Conservation (phyloP, 768 basidiomycete species). For the Leccinum barrowsii region DNA sequence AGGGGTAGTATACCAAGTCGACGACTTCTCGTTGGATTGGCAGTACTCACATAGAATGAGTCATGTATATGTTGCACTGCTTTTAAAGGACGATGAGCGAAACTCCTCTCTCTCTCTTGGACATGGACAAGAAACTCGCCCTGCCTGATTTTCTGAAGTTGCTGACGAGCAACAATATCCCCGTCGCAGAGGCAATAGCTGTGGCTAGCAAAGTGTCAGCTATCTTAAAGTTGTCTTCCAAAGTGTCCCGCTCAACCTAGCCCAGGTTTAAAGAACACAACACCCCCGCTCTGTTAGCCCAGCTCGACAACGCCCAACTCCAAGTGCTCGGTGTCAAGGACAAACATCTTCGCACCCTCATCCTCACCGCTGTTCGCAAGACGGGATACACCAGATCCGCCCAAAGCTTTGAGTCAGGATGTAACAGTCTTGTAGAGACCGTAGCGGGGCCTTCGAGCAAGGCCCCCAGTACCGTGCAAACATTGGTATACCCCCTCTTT, state of each 20-base stretch:
- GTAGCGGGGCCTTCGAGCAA: slow-evolving; percentile 11
- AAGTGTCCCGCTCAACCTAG: slow-evolving; percentile 11
- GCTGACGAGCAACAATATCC: slow-evolving; percentile 53
- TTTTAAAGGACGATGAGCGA: background rate
- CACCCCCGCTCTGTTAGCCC: slow-evolving; percentile 53
- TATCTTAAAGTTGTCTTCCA: slow-evolving; percentile 14
- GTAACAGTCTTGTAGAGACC: background rate
- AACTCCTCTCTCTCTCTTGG: background rate
- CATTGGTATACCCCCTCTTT: slow-evolving; percentile 25
- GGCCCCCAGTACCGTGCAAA: slow-evolving; percentile 23
- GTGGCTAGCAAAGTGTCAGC: slow-evolving; percentile 64
- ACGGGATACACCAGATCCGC: slow-evolving; percentile 47
- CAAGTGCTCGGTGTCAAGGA: slow-evolving; percentile 53
- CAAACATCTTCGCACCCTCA: slow-evolving; percentile 60
- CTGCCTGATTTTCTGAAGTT: slow-evolving; percentile 67
- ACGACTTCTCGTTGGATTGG: slow-evolving; percentile 11
- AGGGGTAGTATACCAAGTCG: slow-evolving; percentile 21
- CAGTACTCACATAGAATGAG: background rate
- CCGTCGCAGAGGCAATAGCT: slow-evolving; percentile 64
- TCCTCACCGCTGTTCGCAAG: slow-evolving; percentile 58
- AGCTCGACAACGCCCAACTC: slow-evolving; percentile 60
- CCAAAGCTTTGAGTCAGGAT: slow-evolving; percentile 18
- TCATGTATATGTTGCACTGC: background rate
- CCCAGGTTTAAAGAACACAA: slow-evolving; percentile 69
- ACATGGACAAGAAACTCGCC: slow-evolving; percentile 46